These are phyloP conservation scores for Leccinum rimulosum DNA, from an alignment of 768 basidiomycete species.

Conservation along the genomic window DNA sequence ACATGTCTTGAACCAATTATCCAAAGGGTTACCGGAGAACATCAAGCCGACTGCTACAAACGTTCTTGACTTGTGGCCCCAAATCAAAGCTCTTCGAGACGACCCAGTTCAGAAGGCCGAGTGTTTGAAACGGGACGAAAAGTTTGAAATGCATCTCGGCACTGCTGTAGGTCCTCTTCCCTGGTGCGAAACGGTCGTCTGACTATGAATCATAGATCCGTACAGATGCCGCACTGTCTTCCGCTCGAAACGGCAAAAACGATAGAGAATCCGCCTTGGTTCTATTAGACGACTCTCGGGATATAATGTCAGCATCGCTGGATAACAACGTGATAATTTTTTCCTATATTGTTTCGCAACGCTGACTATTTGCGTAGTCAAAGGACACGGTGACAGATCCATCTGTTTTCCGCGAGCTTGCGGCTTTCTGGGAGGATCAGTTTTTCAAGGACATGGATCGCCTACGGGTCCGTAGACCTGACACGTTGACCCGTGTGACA, in stretches of 20 bases:
- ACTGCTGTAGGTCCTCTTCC: constrained; percentile 58
- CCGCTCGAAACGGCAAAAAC: constrained; percentile 45
- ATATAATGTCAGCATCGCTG: constrained; percentile 69
- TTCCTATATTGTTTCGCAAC: neutral
- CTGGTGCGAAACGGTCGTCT: constrained; percentile 9
- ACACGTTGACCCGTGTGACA: constrained; percentile 90
- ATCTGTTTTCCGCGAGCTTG: constrained; percentile 74
- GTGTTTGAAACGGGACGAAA: constrained; percentile 79
- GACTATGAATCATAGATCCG: constrained; percentile 38
- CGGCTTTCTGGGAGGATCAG: constrained; percentile 83
- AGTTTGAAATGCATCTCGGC: constrained; percentile 85
- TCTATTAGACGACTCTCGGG: constrained; percentile 72
- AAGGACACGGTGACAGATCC: constrained; percentile 84
- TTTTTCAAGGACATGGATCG: constrained; percentile 93
- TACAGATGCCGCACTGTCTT: constrained; percentile 51
- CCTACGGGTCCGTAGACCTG: constrained; percentile 84
- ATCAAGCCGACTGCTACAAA: constrained; percentile 48
- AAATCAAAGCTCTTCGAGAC: constrained; percentile 45
- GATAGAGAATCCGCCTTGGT: constrained; percentile 45
- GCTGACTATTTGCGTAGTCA: constrained; percentile 44
- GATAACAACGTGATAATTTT: constrained; percentile 63
- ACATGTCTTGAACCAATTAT: constrained; percentile 62
- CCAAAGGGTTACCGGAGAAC: constrained; percentile 55
- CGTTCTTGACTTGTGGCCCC: constrained; percentile 54
- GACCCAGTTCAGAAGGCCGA: constrained; percentile 68